Percentiles rank a stretch among this genome's conserved stretches.
These are phyloP conservation scores for Thuidium tamariscinum DNA, from an alignment of 225 moss, liverwort and hornwort species.

Conservation along the genomic window DNA sequence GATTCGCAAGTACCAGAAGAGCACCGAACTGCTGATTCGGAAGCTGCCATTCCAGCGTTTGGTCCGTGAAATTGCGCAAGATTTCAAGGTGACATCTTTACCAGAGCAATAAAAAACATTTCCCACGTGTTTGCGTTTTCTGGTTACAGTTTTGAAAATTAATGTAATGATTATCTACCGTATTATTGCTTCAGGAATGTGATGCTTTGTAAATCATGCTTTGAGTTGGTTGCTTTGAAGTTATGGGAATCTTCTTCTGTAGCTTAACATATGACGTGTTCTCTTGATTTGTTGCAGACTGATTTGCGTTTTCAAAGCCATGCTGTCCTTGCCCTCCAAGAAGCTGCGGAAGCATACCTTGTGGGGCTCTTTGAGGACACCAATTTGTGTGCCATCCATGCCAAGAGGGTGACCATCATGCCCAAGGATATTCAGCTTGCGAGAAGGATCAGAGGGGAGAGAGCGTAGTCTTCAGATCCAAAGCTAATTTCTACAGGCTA, in stretches of 20 bases:
- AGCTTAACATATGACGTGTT: background rate
- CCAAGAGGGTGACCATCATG: slow-evolving; percentile 43
- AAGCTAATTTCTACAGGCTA: background rate
- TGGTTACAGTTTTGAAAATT: background rate
- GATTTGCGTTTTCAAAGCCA: slow-evolving; percentile 49
- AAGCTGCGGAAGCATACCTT: background rate
- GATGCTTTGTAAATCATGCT: background rate
- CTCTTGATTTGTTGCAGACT: slow-evolving; percentile 1
- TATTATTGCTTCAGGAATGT: background rate
- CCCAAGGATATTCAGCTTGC: slow-evolving; percentile 51
- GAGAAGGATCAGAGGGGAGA: slow-evolving; percentile 44
- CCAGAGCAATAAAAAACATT: background rate
- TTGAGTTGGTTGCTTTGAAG: background rate
- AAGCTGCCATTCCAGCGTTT: slow-evolving; percentile 5
- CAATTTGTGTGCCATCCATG: background rate
- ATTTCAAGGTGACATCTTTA: slow-evolving; percentile 19
- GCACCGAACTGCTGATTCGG: slow-evolving; percentile 2
- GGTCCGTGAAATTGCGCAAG: slow-evolving; percentile 50
- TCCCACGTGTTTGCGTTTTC: background rate
- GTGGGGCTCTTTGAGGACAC: background rate
- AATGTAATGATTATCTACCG: background rate
- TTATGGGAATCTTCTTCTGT: background rate
- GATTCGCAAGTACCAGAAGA: slow-evolving; percentile 53
- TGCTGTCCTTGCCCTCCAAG: slow-evolving; percentile 1
- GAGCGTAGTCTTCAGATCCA: slow-evolving; percentile 11